Evolutionary conservation across 768 basidiomycete species (phyloP).

Genomic region (Gautieria morchelliformis): DNA sequence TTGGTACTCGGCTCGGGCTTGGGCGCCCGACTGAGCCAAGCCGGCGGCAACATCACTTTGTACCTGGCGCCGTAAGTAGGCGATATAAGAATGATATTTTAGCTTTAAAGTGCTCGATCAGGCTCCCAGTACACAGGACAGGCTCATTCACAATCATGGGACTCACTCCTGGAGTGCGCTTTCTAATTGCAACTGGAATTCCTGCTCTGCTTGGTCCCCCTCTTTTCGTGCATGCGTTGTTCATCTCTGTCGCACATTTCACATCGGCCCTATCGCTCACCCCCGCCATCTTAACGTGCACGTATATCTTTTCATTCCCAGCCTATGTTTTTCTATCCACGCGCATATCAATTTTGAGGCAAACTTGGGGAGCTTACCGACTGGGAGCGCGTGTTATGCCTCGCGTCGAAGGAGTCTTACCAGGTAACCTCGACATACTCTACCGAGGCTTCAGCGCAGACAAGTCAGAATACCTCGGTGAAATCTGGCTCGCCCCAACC

Average conservation of each 20-base stretch:
- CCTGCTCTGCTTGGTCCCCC: constrained; percentile 1
- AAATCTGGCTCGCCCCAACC: constrained; percentile 14
- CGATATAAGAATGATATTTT: no score
- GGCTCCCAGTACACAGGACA: no score
- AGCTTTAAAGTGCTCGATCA: no score
- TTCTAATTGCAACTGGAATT: background rate
- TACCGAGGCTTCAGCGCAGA: constrained; percentile 44
- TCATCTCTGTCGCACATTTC: background rate
- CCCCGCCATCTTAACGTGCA: background rate
- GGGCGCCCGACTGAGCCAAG: no score
- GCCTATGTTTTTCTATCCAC: background rate
- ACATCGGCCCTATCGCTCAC: background rate
- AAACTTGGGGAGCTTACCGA: background rate
- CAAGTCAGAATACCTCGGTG: constrained; percentile 49
- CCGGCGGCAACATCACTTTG: no score
- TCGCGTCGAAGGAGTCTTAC: constrained; percentile 20
- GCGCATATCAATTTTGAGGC: background rate
- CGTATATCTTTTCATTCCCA: background rate
- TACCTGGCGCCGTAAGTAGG: no score
- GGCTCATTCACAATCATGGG: background rate
- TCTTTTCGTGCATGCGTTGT: background rate
- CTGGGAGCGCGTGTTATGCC: constrained; percentile 23
- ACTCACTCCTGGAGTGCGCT: constrained; percentile 4
- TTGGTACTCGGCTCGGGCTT: no score
- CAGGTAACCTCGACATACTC: constrained; percentile 48